phyloP scores from a whole-genome alignment of 345 rosid genomes.

The Populus simonii region DNA sequence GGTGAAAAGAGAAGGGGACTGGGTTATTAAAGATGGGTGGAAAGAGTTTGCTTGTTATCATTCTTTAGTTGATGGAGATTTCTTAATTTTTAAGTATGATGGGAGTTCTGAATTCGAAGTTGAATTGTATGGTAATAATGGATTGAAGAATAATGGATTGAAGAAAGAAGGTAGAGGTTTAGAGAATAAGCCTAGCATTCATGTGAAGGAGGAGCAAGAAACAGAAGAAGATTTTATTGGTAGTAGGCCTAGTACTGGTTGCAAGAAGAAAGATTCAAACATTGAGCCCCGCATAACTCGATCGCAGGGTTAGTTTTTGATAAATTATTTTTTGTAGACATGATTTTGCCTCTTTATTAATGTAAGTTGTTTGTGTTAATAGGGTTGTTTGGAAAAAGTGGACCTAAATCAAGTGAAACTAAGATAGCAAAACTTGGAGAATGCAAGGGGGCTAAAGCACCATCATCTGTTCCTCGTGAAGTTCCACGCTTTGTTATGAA shows the following conservation, averaged over 20 bases:
- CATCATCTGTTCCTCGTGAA: not conserved
- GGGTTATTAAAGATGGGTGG: slow-evolving; percentile 31
- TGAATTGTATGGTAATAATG: slow-evolving; percentile 12
- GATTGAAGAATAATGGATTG: slow-evolving; percentile 24
- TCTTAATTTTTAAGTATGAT: slow-evolving; percentile 23
- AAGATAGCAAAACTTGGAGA: not conserved
- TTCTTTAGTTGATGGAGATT: slow-evolving; percentile 17
- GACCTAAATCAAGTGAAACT: not conserved
- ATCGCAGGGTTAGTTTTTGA: not conserved
- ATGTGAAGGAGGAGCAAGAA: slow-evolving; percentile 9
- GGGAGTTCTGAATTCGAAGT: slow-evolving; percentile 17
- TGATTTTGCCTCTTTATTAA: not conserved
- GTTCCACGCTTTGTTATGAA: not conserved
- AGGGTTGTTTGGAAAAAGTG: too few relatives aligned
- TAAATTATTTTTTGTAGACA: not conserved
- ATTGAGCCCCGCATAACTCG: not conserved
- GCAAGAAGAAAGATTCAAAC: not conserved
- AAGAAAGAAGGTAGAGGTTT: slow-evolving; percentile 1
- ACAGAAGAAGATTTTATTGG: too few relatives aligned
- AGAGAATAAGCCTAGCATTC: not conserved
- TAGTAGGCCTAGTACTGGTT: not conserved
- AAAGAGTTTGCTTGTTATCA: slow-evolving; percentile 16
- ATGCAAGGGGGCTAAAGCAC: not conserved
- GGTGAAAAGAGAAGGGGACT: slow-evolving; percentile 6
- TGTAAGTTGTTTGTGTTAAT: not conserved